Evolutionary conservation across 139 green algal species (phyloP), one percentile per base, ranked within the genome.

Genomic region (Tetradesmus lagerheimii): DNA sequence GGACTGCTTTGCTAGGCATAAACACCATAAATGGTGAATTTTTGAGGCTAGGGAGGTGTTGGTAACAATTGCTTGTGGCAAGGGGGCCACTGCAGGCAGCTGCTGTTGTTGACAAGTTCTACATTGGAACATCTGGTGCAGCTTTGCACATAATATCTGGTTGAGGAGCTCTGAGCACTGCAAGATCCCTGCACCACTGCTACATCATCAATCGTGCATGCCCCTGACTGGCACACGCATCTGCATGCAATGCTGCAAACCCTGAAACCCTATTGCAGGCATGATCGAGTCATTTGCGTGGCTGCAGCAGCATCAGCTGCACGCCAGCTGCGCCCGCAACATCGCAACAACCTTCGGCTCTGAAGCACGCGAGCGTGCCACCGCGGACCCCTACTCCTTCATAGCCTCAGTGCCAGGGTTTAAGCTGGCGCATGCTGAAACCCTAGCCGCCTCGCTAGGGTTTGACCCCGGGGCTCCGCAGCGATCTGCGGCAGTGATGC

Each of bases 361-460:
- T 34, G 57, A 57, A 20, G 37, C 53, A 29, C 20, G 20, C 18
- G 29, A 43, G 14, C 11, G 64, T 23, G 82, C 37, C 6, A 18
- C 16, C 4, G n/a, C 31, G 15, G 64, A 88, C 83, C 83, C 83
- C 37, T 88, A 88, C 83, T 39, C 27, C 35, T 43, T 88, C 25
- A 66, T 66, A 0, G 5, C 35, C 38, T 41, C 8, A 15, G 39
- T 88, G 34, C 83, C 83, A 31, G 83, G 83, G 14, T 88, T 67
- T 31, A 62, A 39, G 38, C 64, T 88, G 37, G 64, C 29, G 8
- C 27, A 88, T 14, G 83, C 62, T 31, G 83, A 88, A 29, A n/a
- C 20, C 23, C 62, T 80, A 23, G 83, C 83, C 8, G 38, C 43
- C 25, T 14, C 37, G n/a, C 35, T 88, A 20, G 64, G 64, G 62